These are phyloP conservation scores for Truncatella angustata DNA, from an alignment of 2,329 filamentous ascomycete genomes.

Conservation along the genomic window DNA sequence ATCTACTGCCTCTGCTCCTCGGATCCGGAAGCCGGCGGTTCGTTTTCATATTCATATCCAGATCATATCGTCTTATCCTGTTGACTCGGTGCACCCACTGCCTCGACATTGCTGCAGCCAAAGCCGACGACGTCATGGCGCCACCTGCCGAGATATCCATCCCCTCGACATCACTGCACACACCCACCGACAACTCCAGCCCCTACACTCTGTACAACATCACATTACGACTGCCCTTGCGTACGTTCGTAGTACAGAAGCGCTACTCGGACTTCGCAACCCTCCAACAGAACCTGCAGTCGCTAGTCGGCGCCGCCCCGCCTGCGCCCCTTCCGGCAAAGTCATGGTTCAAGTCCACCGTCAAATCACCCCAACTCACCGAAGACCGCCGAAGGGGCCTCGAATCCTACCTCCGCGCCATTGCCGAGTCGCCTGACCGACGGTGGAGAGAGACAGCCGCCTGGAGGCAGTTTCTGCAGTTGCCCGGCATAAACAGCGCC, in stretches of 20 bases:
- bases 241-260: constrained; percentile 73
- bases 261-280: constrained; percentile 77
- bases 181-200: constrained; percentile 52
- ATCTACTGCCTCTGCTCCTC: background rate
- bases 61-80: too few relatives aligned
- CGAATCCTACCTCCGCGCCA: constrained; percentile 69
- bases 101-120: background rate
- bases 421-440: constrained; percentile 71
- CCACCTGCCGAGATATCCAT: constrained; percentile 67
- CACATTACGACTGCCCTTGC: constrained; percentile 71
- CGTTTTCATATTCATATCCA: too few relatives aligned
- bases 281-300: constrained; percentile 62
- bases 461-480: constrained; percentile 72
- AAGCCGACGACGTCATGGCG: constrained; percentile 45
- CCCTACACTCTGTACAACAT: constrained; percentile 78
- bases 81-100: too few relatives aligned
- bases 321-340: constrained; percentile 69
- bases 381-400: constrained; percentile 67
- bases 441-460: constrained; percentile 72
- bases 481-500: constrained; percentile 53
- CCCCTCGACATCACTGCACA: constrained; percentile 59
- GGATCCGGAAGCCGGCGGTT: background rate
- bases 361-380: constrained; percentile 66
- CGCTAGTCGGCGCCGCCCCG: constrained; percentile 60
- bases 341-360: constrained; percentile 73